phyloP scores from a whole-genome alignment of 805 yeast species.

The Brettanomyces sp. region DNA sequence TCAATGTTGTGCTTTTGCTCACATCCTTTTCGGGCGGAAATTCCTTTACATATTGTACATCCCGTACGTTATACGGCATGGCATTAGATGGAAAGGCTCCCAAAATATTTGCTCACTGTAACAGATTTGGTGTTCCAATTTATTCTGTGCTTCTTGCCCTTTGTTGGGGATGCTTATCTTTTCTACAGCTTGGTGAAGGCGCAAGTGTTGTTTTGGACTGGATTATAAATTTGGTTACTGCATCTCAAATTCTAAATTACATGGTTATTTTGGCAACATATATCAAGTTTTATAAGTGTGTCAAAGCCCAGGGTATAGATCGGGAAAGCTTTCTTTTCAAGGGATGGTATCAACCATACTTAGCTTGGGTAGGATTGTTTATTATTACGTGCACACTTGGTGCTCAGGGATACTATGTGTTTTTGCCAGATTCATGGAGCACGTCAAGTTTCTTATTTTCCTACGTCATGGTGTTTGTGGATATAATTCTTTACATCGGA shows the following conservation, averaged over 20 bases:
- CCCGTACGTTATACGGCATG: constrained; percentile 38
- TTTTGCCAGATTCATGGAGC: constrained; percentile 58
- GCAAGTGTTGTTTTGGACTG: constrained; percentile 61
- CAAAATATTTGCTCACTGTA: constrained; percentile 31
- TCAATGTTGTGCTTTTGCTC: constrained; percentile 33
- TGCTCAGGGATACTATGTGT: constrained; percentile 62
- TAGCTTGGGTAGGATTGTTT: constrained; percentile 38
- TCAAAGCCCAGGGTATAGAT: constrained; percentile 42
- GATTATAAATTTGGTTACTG: constrained; percentile 65
- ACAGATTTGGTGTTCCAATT: constrained; percentile 38
- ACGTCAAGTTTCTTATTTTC: constrained; percentile 54
- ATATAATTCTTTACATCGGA: constrained; percentile 25
- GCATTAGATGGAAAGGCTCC: constrained; percentile 42
- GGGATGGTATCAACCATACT: constrained; percentile 53
- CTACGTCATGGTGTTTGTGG: constrained; percentile 45
- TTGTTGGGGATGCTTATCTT: constrained; percentile 35
- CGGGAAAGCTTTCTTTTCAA: constrained; percentile 37
- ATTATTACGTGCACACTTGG: constrained; percentile 43
- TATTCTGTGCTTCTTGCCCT: constrained; percentile 34
- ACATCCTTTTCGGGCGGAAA: constrained; percentile 42
- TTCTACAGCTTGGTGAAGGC: constrained; percentile 41
- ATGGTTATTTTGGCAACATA: constrained; percentile 48
- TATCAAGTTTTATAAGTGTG: constrained; percentile 53
- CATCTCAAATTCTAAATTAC: constrained; percentile 58
- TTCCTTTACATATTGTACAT: constrained; percentile 37